Conservation (phyloP, 2,329 filamentous ascomycete species). For the Pseudogymnoascus sp. region DNA sequence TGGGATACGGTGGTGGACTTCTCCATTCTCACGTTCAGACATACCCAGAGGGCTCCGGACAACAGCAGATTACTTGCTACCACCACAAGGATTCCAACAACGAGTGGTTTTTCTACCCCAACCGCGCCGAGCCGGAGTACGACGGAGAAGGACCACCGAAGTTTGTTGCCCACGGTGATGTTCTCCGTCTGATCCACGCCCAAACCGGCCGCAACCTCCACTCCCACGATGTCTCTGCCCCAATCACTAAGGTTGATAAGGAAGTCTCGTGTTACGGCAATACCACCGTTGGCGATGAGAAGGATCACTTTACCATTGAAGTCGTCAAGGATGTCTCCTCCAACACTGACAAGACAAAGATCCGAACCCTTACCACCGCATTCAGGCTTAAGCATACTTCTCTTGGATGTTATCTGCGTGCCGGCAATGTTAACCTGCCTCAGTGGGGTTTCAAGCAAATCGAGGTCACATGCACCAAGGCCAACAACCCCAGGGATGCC, state of each 20-base stretch:
- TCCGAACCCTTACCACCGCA: conserved; percentile 86
- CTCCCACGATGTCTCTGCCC: conserved; percentile 83
- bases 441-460: conserved; percentile 99
- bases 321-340: conserved; percentile 81
- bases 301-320: conserved; percentile 95
- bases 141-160: conserved; percentile 61
- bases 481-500: conserved; percentile 83
- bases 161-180: conserved; percentile 69
- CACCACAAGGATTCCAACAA: conserved; percentile 99
- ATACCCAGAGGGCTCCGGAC: conserved; percentile 83
- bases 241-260: conserved; percentile 78
- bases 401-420: conserved; percentile 87
- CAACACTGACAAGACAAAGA: conserved; percentile 59
- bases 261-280: conserved; percentile 98
- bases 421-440: conserved; percentile 90
- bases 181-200: conserved; percentile 82
- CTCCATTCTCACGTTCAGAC: conserved; percentile 96
- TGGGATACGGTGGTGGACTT: conserved; percentile 96
- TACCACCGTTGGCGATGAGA: conserved; percentile 87
- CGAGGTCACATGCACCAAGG: conserved; percentile 89
- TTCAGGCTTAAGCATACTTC: conserved; percentile 80
- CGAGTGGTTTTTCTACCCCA: conserved; percentile 98
- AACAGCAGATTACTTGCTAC: conserved; percentile 98
- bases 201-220: conserved; percentile 96
- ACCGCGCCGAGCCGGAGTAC: conserved; percentile 67